Percentiles rank a stretch among this genome's conserved stretches.
phyloP scores from a whole-genome alignment of 2,329 filamentous ascomycete genomes.

The Cercospora berteroae region DNA sequence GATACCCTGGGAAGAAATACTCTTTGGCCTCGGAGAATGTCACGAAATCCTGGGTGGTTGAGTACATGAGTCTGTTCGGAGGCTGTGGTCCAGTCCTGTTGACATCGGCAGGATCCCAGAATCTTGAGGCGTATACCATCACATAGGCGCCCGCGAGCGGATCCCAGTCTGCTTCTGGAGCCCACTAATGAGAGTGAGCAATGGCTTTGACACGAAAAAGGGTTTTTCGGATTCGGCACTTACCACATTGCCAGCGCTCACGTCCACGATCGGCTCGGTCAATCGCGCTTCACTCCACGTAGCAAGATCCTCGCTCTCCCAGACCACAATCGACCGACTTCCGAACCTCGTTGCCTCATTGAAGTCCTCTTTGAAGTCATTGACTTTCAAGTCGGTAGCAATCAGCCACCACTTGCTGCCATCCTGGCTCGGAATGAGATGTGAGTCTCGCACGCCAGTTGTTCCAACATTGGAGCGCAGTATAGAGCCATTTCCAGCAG shows the following conservation, averaged over 20 bases:
- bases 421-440: conserved; percentile 16
- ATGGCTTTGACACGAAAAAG: not conserved
- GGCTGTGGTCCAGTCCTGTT: conserved; percentile 18
- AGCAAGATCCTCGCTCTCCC: conserved; percentile 18
- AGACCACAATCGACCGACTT: conserved; percentile 23
- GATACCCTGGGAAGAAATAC: conserved; percentile 21
- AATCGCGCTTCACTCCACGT: conserved; percentile 18
- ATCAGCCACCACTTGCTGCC: conserved; percentile 23
- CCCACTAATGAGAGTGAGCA: not conserved
- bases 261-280: conserved; percentile 13
- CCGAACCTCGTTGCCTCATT: conserved; percentile 28
- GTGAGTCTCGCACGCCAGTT: conserved; percentile 21
- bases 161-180: conserved; percentile 23
- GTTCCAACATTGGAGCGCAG: conserved; percentile 19
- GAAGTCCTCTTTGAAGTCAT: conserved; percentile 29
- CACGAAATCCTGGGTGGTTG: conserved; percentile 21
- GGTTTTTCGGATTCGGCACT: not conserved
- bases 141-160: conserved; percentile 12
- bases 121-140: conserved; percentile 19
- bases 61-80: conserved; percentile 23
- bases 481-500: conserved; percentile 16
- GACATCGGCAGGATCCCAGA: conserved; percentile 17
- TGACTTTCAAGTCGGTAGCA: conserved; percentile 26
- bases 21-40: conserved; percentile 21
- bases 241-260: conserved; percentile 19